Evolutionary conservation across 2,329 filamentous ascomycete species (phyloP), one percentile per base, ranked within the genome.

Genomic region (Phoma sp.): DNA sequence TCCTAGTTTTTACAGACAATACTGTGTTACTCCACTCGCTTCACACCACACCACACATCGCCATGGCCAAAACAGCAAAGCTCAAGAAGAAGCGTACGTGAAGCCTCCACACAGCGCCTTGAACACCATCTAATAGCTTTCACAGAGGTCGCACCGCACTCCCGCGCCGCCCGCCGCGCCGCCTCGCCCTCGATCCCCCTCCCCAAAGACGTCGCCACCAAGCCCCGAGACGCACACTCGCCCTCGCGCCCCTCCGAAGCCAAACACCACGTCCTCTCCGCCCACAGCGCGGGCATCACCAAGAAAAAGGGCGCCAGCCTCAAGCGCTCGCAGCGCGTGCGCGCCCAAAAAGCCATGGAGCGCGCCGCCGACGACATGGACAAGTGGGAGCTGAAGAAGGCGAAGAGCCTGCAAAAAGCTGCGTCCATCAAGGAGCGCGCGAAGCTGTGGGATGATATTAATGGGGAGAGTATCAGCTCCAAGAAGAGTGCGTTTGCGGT

Each of bases 151-250:
- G 90, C 89, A 4, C 75, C 86, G 53, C 89, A 88, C 78, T 93
- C 90, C 47, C 88, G 90, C 61, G 89, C 88, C 53, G 88, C 89
- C 33, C 85, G 89, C 68, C 86, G 90, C 60, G 89, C 87, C 39
- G 85, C 85, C 14, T 89, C 88, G 4, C 87, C 89, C 21, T 81
- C 86, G 66, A 87, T 91, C 74, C 78, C 90, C 75, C 84, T 84
- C 36, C 80, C 90, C 18, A 89, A 88, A 69, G 43, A 42, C 20
- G 53, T 56, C 14, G 26, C 50, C 18, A 77, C 84, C 53, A 77
- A 66, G 40, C 65, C 67, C 7, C 63, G 66, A 11, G 65, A 68
- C 47, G 26, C 47, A 4, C 25, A 29, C 15, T 39, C 45, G 10
- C 51, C 45, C 20, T 39, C 43, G 15, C 32, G 28, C 3, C 62